Evolutionary conservation across 2,329 filamentous ascomycete species (phyloP).

Genomic region (Penicillium capsulatum): DNA sequence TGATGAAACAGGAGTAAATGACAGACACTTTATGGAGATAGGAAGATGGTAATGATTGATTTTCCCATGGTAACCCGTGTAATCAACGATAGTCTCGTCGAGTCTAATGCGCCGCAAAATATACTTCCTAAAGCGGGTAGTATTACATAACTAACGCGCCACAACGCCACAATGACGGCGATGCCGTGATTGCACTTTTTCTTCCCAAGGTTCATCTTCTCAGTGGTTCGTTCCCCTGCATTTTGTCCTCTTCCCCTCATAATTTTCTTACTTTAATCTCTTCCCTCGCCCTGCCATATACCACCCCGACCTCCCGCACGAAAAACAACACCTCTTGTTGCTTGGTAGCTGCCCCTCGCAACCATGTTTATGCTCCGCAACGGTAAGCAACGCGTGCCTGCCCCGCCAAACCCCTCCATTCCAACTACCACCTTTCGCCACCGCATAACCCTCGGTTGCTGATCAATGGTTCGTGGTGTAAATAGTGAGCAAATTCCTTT

Average conservation of each 20-base stretch:
- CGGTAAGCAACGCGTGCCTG: conserved; percentile 41
- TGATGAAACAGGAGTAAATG: too few relatives aligned
- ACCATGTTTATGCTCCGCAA: conserved; percentile 57
- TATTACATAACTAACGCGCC: conserved; percentile 2
- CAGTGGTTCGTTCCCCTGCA: conserved; percentile 5
- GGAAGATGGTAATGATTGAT: too few relatives aligned
- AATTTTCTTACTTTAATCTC: conserved; percentile 1
- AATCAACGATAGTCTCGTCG: too few relatives aligned
- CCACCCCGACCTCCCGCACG: not conserved
- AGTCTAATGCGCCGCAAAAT: too few relatives aligned
- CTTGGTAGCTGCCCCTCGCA: conserved; percentile 28
- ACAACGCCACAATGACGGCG: conserved; percentile 19
- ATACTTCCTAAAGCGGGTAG: not conserved
- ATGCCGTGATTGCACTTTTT: conserved; percentile 12
- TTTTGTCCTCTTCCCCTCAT: not conserved
- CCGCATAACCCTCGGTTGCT: not conserved
- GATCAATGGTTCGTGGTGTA: not conserved
- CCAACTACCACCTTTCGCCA: conserved; percentile 8
- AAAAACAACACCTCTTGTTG: conserved; percentile 12
- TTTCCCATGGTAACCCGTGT: too few relatives aligned
- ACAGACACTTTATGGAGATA: too few relatives aligned
- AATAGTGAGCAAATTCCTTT: conserved; percentile 85
- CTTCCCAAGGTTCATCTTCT: conserved; percentile 3
- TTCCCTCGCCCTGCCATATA: conserved; percentile 1
- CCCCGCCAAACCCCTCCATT: conserved; percentile 26